These are phyloP conservation scores for Cymbopogon flexuosus DNA, from an alignment of 202 grass and related monocot genomes.

Conservation along the genomic window DNA sequence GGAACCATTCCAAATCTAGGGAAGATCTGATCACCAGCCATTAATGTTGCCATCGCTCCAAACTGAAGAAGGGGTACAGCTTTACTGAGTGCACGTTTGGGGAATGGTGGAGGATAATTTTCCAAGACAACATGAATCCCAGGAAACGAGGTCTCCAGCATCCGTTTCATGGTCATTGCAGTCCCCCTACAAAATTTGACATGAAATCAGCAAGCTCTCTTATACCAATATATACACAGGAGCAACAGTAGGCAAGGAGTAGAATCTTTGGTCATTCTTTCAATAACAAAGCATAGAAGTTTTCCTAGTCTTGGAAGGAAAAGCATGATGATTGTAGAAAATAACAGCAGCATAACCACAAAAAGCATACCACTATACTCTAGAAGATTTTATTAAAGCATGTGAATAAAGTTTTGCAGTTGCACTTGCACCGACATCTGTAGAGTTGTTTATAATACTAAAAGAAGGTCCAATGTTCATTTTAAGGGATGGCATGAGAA, in stretches of 20 bases:
- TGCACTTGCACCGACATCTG: neutral
- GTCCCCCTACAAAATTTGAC: slow-evolving; percentile 65
- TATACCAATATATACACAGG: neutral
- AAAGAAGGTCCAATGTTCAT: neutral
- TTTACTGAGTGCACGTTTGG: slow-evolving; percentile 78
- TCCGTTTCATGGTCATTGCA: slow-evolving; percentile 79
- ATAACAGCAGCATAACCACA: neutral
- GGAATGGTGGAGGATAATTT: slow-evolving; percentile 90
- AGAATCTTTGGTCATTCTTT: neutral
- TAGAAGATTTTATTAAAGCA: neutral
- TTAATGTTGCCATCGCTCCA: slow-evolving; percentile 71
- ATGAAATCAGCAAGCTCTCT: slow-evolving; percentile 9
- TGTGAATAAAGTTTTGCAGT: slow-evolving; percentile 8
- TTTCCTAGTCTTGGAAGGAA: neutral
- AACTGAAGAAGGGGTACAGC: slow-evolving; percentile 81
- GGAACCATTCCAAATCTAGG: slow-evolving; percentile 89
- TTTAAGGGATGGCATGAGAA: neutral
- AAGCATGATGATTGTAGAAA: neutral
- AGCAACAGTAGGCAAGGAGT: neutral
- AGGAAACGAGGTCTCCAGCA: slow-evolving; percentile 82
- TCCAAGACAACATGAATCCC: slow-evolving; percentile 71
- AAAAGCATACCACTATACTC: neutral
- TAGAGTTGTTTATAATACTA: neutral
- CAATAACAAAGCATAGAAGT: neutral
- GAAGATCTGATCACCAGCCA: slow-evolving; percentile 93